These are phyloP conservation scores for Chamaecrista fasciculata DNA, from an alignment of 306 rosid species.

Conservation along the genomic window DNA sequence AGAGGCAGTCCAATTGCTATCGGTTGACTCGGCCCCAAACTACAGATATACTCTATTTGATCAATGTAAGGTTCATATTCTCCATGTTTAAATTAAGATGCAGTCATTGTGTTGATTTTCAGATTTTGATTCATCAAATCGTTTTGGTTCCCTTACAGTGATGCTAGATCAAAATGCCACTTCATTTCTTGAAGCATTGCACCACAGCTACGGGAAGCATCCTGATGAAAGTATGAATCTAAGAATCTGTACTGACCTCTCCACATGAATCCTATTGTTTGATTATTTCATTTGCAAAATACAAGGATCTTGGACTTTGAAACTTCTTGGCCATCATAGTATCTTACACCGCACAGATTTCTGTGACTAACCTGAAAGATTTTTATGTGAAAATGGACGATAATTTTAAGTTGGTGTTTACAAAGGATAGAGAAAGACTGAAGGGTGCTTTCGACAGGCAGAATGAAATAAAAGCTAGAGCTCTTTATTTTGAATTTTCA, in stretches of 20 bases:
- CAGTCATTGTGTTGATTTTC: slow-evolving; percentile 11
- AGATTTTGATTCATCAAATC: slow-evolving; percentile 10
- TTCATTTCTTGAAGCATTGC: slow-evolving; percentile 62
- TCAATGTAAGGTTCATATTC: slow-evolving; percentile 46
- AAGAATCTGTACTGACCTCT: slow-evolving; percentile 35
- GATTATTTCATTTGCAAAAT: slow-evolving; percentile 1
- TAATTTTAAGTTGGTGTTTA: neutral
- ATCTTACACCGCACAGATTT: neutral
- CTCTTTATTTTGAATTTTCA: neutral
- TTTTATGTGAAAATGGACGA: neutral
- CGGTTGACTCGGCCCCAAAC: slow-evolving; percentile 63
- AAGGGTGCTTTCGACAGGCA: neutral
- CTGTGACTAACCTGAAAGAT: neutral
- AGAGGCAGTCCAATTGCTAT: slow-evolving; percentile 81
- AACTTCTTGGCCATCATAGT: slow-evolving; percentile 8
- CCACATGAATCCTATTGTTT: neutral
- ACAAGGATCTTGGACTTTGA: neutral
- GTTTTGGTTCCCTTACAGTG: slow-evolving; percentile 46
- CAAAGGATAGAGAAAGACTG: neutral
- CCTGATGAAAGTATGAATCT: slow-evolving; percentile 52
- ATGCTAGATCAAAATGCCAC: slow-evolving; percentile 55
- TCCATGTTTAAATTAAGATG: slow-evolving; percentile 16
- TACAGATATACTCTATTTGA: slow-evolving; percentile 66
- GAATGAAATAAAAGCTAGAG: neutral
- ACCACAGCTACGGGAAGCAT: slow-evolving; percentile 53